These are phyloP conservation scores for Mucor plumbeus DNA, from an alignment of 371 early-diverging fungal genomes.

Conservation along the genomic window DNA sequence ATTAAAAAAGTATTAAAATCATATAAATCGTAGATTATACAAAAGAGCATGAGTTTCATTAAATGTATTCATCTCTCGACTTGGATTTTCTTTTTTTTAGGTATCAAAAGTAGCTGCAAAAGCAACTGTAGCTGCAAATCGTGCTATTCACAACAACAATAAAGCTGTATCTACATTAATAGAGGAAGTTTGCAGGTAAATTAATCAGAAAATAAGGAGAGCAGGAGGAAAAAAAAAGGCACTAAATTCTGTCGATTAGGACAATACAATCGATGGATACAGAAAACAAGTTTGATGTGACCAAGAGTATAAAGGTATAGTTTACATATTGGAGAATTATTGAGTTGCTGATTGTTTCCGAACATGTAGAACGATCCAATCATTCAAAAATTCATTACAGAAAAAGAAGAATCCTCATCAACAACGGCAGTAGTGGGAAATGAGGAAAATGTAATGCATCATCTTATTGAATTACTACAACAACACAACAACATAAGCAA, in stretches of 20 bases:
- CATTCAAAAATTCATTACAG: slow-evolving; percentile 18
- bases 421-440: not conserved
- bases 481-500: not conserved
- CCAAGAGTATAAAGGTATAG: slow-evolving; percentile 26
- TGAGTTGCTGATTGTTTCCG: not conserved
- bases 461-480: slow-evolving; percentile 2
- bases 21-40: not conserved
- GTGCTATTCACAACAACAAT: slow-evolving; percentile 1
- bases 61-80: not conserved
- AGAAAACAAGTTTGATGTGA: slow-evolving; percentile 14
- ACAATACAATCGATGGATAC: slow-evolving; percentile 22
- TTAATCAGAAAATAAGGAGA: not conserved
- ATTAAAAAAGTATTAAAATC: slow-evolving; percentile 16
- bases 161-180: slow-evolving; percentile 18
- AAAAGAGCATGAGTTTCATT: not conserved
- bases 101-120: slow-evolving; percentile 7
- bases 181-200: slow-evolving; percentile 33
- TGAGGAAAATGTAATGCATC: slow-evolving; percentile 1
- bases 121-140: slow-evolving; percentile 10
- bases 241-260: slow-evolving; percentile 3
- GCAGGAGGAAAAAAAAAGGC: not conserved
- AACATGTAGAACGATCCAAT: slow-evolving; percentile 24
- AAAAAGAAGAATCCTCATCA: not conserved
- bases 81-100: not conserved
- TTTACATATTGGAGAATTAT: not conserved